Evolutionary conservation across 495 filamentous ascomycete genomes (phyloP).

Genomic region (Penicillium flavigenum): DNA sequence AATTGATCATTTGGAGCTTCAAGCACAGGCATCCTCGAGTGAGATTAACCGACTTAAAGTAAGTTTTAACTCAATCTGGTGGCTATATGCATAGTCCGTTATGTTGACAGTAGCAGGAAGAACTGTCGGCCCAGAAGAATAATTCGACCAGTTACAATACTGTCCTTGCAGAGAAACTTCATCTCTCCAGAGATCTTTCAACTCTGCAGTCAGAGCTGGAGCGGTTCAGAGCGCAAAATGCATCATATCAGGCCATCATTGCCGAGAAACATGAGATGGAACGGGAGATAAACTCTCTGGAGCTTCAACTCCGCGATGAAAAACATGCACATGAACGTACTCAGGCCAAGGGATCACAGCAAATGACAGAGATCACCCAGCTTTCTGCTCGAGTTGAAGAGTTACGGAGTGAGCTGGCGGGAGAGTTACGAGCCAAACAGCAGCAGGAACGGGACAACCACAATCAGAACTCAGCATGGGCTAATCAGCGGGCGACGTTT

Average conservation of each 20-base stretch:
- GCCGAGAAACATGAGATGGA: conserved; percentile 75
- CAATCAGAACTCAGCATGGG: conserved; percentile 44
- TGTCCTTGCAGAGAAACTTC: conserved; percentile 72
- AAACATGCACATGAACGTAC: conserved; percentile 65
- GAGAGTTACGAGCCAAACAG: conserved; percentile 45
- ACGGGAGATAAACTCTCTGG: conserved; percentile 68
- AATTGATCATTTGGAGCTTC: conserved; percentile 53
- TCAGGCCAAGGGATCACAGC: conserved; percentile 48
- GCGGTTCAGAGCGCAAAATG: conserved; percentile 67
- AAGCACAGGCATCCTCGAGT: conserved; percentile 55
- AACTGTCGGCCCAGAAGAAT: conserved; percentile 61
- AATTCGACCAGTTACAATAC: conserved; percentile 66
- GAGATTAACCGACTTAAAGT: conserved; percentile 72
- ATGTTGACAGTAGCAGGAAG: conserved; percentile 49
- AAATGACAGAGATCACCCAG: conserved; percentile 46
- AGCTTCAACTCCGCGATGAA: conserved; percentile 78
- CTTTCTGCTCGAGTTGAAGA: conserved; percentile 43
- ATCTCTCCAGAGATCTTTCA: conserved; percentile 68
- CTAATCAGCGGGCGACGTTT: conserved; percentile 55
- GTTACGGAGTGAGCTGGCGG: conserved; percentile 42
- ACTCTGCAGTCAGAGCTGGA: conserved; percentile 74
- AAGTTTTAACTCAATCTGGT: conserved; percentile 13
- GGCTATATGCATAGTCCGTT: not conserved
- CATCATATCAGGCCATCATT: conserved; percentile 62
- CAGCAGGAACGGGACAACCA: conserved; percentile 32